Percentiles rank a stretch among this genome's conserved stretches.
Conservation (phyloP, 2,329 filamentous ascomycete species). For the Curvularia sp. region DNA sequence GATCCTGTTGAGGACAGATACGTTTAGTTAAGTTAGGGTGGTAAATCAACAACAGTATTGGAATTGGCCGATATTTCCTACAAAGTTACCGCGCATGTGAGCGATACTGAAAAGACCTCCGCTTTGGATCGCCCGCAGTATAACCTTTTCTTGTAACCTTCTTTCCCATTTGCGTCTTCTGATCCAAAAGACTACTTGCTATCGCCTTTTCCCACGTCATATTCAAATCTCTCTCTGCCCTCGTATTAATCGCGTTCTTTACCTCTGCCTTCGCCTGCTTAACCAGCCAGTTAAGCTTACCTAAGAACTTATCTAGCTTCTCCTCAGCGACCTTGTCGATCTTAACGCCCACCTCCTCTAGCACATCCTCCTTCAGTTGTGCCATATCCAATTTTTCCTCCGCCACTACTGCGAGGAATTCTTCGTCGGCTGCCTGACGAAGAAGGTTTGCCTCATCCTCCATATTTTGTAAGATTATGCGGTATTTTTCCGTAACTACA, state of each 20-base stretch:
- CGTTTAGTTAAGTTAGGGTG: too few species aligned
- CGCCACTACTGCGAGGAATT: conserved; percentile 2
- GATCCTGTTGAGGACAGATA: too few species aligned
- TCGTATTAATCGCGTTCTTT: conserved; percentile 2
- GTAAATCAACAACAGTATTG: too few species aligned
- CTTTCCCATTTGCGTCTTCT: not conserved
- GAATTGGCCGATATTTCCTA: too few species aligned
- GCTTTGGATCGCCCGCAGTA: conserved; percentile 11
- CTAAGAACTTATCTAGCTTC: not conserved
- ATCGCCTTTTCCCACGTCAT: not conserved
- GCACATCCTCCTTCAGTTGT: conserved; percentile 1
- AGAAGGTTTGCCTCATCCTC: conserved; percentile 4
- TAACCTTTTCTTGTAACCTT: not conserved
- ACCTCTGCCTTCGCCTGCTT: not conserved
- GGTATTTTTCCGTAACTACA: not conserved
- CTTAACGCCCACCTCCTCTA: conserved; percentile 6
- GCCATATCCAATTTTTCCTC: conserved; percentile 6
- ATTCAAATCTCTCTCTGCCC: not conserved
- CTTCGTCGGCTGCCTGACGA: conserved; percentile 5
- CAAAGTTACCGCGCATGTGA: not conserved
- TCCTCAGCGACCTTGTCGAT: conserved; percentile 6
- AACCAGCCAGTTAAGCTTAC: not conserved
- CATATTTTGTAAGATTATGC: not conserved
- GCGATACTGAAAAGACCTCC: not conserved
- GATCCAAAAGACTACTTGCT: not conserved